Conservation (phyloP, 2,329 filamentous ascomycete genomes). For the Colletotrichum acutatum region DNA sequence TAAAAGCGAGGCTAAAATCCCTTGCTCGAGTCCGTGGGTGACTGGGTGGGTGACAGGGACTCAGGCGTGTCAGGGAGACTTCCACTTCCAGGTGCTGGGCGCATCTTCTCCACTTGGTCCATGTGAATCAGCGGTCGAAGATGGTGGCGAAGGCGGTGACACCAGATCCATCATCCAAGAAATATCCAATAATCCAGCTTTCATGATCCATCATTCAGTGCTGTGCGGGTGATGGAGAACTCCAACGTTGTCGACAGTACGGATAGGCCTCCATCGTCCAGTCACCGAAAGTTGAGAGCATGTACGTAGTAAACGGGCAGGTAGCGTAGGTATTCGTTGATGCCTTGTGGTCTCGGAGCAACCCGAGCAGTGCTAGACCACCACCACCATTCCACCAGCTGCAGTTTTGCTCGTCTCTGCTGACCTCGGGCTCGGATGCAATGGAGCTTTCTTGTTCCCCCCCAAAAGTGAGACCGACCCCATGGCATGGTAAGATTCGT, state of each 20-base stretch:
- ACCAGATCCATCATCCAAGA: neutral
- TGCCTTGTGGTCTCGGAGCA: neutral
- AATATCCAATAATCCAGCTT: neutral
- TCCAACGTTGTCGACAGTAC: neutral
- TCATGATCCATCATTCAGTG: no score
- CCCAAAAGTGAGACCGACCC: neutral
- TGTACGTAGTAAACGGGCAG: no score
- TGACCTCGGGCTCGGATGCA: neutral
- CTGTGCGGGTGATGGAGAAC: neutral
- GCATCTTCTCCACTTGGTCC: neutral
- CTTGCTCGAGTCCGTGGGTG: neutral
- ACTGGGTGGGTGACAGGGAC: neutral
- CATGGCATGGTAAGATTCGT: neutral
- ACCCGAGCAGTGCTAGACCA: neutral
- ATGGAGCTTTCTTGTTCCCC: neutral
- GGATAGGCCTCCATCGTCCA: neutral
- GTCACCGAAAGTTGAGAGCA: neutral
- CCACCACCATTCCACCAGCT: neutral
- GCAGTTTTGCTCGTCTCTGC: neutral
- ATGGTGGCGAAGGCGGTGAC: neutral
- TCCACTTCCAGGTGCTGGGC: neutral
- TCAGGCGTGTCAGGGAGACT: no score
- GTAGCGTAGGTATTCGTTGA: neutral
- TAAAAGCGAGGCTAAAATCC: conserved; percentile 23
- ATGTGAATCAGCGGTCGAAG: conserved; percentile 1